Evolutionary conservation across 83 land plant genomes (phyloP).

Genomic region (Diphasiastrum complanatum): DNA sequence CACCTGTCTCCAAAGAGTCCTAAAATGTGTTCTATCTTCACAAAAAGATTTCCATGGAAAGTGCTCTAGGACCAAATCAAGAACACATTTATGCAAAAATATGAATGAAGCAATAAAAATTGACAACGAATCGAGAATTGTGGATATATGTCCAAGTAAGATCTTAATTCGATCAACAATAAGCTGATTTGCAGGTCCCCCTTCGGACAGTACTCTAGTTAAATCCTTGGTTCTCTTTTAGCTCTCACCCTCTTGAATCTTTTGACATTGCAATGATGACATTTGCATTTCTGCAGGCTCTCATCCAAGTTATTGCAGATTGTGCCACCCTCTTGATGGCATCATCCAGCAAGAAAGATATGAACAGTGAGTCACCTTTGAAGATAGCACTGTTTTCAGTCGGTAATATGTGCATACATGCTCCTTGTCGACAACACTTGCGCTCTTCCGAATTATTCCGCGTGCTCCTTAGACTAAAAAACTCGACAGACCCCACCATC

Average conservation of each 20-base stretch:
- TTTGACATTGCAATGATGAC: not conserved
- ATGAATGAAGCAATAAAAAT: too few species aligned
- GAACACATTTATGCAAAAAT: too few species aligned
- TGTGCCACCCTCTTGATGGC: constrained; percentile 56
- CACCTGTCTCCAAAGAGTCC: too few species aligned
- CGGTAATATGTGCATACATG: constrained; percentile 81
- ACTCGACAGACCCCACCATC: constrained; percentile 67
- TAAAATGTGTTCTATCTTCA: too few species aligned
- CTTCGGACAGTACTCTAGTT: too few species aligned
- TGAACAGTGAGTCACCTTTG: constrained; percentile 73
- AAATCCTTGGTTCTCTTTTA: not conserved
- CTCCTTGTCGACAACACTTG: constrained; percentile 67
- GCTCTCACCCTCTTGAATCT: not conserved
- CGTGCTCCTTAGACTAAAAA: constrained; percentile 49
- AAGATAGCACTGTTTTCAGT: constrained; percentile 80
- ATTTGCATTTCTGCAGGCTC: constrained; percentile 50
- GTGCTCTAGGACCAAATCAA: too few species aligned
- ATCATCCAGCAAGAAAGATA: constrained; percentile 34
- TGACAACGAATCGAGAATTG: too few species aligned
- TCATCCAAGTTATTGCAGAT: constrained; percentile 63
- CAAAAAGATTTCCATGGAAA: too few species aligned
- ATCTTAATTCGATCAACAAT: too few species aligned
- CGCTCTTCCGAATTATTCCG: constrained; percentile 69
- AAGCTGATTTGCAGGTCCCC: too few species aligned
- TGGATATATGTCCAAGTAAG: too few species aligned